phyloP scores from a whole-genome alignment of 164 flowering plant genomes.

The Sextonia rubra region DNA sequence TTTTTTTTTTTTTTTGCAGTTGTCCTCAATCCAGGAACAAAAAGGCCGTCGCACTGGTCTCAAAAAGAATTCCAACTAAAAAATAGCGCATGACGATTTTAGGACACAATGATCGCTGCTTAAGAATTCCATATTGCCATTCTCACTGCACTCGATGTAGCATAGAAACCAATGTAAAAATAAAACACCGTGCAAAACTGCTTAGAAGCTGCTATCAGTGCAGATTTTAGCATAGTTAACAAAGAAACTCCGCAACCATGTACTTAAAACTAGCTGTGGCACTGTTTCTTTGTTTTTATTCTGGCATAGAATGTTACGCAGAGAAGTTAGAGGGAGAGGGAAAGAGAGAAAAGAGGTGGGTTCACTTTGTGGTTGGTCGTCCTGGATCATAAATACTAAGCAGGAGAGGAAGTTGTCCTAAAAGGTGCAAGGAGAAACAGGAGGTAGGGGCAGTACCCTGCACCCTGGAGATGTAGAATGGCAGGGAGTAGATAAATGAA shows the following conservation, averaged over 20 bases:
- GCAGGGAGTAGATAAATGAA: constrained; percentile 26
- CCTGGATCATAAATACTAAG: too few relatives aligned
- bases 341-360: not conserved
- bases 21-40: too few relatives aligned
- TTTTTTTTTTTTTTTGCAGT: too few relatives aligned
- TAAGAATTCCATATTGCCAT: constrained; percentile 11
- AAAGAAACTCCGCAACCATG: not conserved
- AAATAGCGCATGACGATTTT: too few relatives aligned
- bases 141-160: constrained; percentile 18
- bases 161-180: not conserved
- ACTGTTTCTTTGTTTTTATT: not conserved
- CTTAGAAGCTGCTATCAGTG: not conserved
- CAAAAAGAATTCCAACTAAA: too few relatives aligned
- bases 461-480: constrained; percentile 18
- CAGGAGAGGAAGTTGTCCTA: not conserved
- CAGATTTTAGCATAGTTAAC: not conserved
- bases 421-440: constrained; percentile 4
- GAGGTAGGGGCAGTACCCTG: not conserved
- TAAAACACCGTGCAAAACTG: not conserved
- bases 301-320: too few relatives aligned
- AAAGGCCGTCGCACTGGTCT: too few relatives aligned
- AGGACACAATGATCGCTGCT: too few relatives aligned
- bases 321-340: too few relatives aligned
- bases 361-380: constrained; percentile 11
- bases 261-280: not conserved